Conservation (phyloP, 768 basidiomycete species). For the Kwoniella sp. region DNA sequence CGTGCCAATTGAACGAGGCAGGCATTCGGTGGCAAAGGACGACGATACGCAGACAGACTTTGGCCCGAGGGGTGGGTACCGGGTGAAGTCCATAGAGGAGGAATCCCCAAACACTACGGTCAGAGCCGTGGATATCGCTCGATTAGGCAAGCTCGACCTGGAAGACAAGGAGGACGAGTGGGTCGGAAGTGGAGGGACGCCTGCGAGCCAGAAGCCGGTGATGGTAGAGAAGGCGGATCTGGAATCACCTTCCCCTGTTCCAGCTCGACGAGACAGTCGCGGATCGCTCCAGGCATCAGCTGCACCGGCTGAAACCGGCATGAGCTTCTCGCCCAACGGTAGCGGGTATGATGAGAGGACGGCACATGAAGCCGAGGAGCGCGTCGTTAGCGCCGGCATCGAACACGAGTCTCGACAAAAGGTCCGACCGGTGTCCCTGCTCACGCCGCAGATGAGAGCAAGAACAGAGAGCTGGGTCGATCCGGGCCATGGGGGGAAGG, state of each 20-base stretch:
- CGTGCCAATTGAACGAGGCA: not conserved
- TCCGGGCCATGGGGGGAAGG: slow-evolving; percentile 8
- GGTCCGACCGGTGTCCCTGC: too few relatives aligned
- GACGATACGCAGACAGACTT: too few relatives aligned
- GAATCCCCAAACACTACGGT: slow-evolving; percentile 9
- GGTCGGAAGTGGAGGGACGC: slow-evolving; percentile 2
- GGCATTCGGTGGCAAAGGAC: too few relatives aligned
- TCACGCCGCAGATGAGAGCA: too few relatives aligned
- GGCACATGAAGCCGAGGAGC: not conserved
- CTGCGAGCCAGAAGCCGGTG: slow-evolving; percentile 4
- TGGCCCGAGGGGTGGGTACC: not conserved
- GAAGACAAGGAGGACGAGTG: slow-evolving; percentile 4
- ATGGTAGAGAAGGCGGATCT: not conserved
- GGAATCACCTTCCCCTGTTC: not conserved
- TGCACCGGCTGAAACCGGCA: not conserved
- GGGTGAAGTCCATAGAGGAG: too few relatives aligned
- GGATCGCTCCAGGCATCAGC: too few relatives aligned
- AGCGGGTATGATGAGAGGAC: not conserved
- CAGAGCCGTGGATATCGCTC: slow-evolving; percentile 9
- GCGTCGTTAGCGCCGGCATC: not conserved
- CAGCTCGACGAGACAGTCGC: not conserved
- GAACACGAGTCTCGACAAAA: not conserved
- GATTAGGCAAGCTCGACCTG: not conserved
- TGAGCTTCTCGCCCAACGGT: not conserved
- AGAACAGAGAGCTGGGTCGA: slow-evolving; percentile 19